Percentiles rank a stretch among this genome's conserved stretches.
These are phyloP conservation scores for Mucor saturninus DNA, from an alignment of 371 early-diverging fungal species.

Conservation along the genomic window DNA sequence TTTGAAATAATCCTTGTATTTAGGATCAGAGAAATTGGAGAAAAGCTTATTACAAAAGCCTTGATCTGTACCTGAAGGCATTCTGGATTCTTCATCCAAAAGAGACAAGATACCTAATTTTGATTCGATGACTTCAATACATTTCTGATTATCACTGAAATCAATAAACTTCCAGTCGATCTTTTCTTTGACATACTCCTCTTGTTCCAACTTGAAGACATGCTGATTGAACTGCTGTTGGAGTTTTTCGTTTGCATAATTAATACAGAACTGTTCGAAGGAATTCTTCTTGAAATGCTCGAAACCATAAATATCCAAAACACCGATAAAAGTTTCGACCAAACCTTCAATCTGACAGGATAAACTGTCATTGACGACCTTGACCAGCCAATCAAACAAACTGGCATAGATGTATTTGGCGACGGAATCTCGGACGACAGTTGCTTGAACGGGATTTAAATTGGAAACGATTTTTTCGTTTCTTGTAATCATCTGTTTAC, in stretches of 20 bases:
- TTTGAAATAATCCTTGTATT: constrained; percentile 78
- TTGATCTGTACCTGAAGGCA: constrained; percentile 90
- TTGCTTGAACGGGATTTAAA: constrained; percentile 76
- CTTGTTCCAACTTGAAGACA: constrained; percentile 90
- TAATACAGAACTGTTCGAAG: constrained; percentile 99
- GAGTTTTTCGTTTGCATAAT: constrained; percentile 97
- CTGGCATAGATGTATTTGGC: constrained; percentile 94
- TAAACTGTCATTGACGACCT: constrained; percentile 81
- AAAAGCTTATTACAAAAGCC: constrained; percentile 87
- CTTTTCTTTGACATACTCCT: constrained; percentile 92
- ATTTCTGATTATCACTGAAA: constrained; percentile 98
- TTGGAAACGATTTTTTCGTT: constrained; percentile 85
- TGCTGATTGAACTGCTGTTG: constrained; percentile 92
- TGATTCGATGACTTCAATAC: constrained; percentile 98
- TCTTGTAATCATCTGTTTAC: constrained; percentile 87
- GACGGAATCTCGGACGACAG: constrained; percentile 88
- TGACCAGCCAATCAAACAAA: constrained; percentile 94
- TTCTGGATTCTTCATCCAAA: constrained; percentile 95
- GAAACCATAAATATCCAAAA: constrained; percentile 97
- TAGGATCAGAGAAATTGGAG: constrained; percentile 71
- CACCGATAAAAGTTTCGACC: constrained; percentile 85
- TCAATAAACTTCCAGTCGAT: constrained; percentile 93
- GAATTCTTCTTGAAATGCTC: constrained; percentile 98
- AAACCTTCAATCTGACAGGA: constrained; percentile 59
- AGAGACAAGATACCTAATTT: constrained; percentile 93